phyloP scores from a whole-genome alignment of 352 stramenopile genomes.

The Globisporangium takayamanum region DNA sequence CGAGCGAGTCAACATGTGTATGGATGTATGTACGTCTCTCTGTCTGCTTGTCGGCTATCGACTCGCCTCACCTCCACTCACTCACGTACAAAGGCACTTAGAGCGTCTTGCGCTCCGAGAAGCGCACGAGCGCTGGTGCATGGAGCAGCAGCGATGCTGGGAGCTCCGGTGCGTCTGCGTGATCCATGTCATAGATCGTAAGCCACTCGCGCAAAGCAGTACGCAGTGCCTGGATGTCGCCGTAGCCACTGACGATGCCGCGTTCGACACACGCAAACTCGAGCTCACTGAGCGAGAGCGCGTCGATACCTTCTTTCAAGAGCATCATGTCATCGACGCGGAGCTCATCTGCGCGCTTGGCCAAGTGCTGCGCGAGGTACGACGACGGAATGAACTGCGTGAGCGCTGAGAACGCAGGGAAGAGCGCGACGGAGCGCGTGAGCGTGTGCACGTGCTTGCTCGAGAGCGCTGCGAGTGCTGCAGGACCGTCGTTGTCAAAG shows the following conservation, averaged over 20 bases:
- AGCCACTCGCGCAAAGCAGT: conserved; percentile 61
- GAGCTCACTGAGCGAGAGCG: conserved; percentile 70
- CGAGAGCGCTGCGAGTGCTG: conserved; percentile 34
- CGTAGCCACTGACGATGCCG: conserved; percentile 63
- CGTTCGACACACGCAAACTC: conserved; percentile 83
- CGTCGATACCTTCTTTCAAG: conserved; percentile 56
- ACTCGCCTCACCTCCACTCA: too few species aligned
- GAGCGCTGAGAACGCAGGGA: conserved; percentile 52
- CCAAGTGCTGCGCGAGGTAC: conserved; percentile 37
- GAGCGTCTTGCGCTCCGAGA: conserved; percentile 16
- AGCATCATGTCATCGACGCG: conserved; percentile 70
- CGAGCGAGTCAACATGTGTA: too few species aligned
- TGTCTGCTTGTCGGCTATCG: background rate
- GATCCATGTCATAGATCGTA: conserved; percentile 63
- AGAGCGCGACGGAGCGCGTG: conserved; percentile 41
- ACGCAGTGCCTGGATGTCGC: conserved; percentile 49
- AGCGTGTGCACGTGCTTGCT: conserved; percentile 47
- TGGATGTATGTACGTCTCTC: background rate
- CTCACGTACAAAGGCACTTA: background rate
- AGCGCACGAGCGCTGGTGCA: conserved; percentile 53
- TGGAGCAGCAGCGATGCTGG: conserved; percentile 67
- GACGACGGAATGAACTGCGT: conserved; percentile 35
- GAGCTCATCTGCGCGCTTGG: conserved; percentile 54
- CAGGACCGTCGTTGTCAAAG: conserved; percentile 42
- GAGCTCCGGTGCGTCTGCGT: conserved; percentile 22